Evolutionary conservation across 2,329 filamentous ascomycete species (phyloP).

Genomic region (Fusarium coicis): DNA sequence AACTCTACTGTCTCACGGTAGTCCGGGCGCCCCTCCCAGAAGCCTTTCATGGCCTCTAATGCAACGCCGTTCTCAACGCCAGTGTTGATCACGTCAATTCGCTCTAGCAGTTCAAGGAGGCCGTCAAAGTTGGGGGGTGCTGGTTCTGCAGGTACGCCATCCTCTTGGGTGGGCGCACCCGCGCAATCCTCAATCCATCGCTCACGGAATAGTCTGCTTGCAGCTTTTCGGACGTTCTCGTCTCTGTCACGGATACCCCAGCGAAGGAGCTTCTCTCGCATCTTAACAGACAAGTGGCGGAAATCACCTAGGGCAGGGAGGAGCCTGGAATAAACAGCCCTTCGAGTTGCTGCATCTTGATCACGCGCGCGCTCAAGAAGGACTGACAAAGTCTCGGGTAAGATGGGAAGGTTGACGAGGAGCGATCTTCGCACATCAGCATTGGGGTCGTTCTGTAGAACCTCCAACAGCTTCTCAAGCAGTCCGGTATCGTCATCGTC

Average conservation of each 20-base stretch:
- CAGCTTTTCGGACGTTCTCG: constrained; percentile 91
- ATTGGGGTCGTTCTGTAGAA: constrained; percentile 92
- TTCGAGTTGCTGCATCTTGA: constrained; percentile 83
- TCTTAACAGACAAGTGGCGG: constrained; percentile 88
- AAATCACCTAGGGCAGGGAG: constrained; percentile 93
- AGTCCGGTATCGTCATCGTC: constrained; percentile 76
- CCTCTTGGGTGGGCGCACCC: constrained; percentile 69
- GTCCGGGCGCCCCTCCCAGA: constrained; percentile 93
- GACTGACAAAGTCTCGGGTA: constrained; percentile 83
- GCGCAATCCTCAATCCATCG: constrained; percentile 98
- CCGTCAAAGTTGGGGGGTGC: constrained; percentile 80
- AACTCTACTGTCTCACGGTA: constrained; percentile 79
- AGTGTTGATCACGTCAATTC: constrained; percentile 92
- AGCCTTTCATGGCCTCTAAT: constrained; percentile 92
- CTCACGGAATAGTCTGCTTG: constrained; percentile 88
- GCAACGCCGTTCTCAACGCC: constrained; percentile 91
- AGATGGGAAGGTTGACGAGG: constrained; percentile 88
- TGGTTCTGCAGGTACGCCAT: constrained; percentile 65
- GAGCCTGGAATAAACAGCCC: constrained; percentile 87
- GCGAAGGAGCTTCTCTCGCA: constrained; percentile 93
- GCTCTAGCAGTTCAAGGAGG: constrained; percentile 88
- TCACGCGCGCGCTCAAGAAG: constrained; percentile 92
- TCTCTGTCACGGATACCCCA: constrained; percentile 96
- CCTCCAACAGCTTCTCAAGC: constrained; percentile 84
- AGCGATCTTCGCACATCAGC: constrained; percentile 92